phyloP scores from a whole-genome alignment of 176 grass and related monocot genomes.

The barley (Hordeum vulgare) region MorexV3_pseudomolecules_assembly NC_058520.1:573434330-573434829 shows the following conservation, averaged over 20 bases:
- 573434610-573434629: background rate
- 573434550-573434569: too few species aligned
- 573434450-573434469: background rate
- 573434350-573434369: background rate
- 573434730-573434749: background rate
- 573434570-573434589: too few species aligned
- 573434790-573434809: too few species aligned
- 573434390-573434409: slow-evolving; percentile 1
- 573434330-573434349: slow-evolving; percentile 9
- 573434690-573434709: background rate
- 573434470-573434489: slow-evolving; percentile 20
- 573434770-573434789: too few species aligned
- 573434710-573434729: background rate
- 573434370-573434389: slow-evolving; percentile 35
- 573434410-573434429: slow-evolving; percentile 23
- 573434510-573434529: slow-evolving; percentile 25
- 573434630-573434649: background rate
- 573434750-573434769: too few species aligned
- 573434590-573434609: too few species aligned
- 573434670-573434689: background rate
- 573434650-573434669: background rate
- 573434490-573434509: slow-evolving; percentile 44
- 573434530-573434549: background rate
- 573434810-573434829: too few species aligned
- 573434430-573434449: slow-evolving; percentile 11